Evolutionary conservation across 192 early-diverging fungal species (phyloP).

Genomic region (Entomortierella beljakovae): DNA sequence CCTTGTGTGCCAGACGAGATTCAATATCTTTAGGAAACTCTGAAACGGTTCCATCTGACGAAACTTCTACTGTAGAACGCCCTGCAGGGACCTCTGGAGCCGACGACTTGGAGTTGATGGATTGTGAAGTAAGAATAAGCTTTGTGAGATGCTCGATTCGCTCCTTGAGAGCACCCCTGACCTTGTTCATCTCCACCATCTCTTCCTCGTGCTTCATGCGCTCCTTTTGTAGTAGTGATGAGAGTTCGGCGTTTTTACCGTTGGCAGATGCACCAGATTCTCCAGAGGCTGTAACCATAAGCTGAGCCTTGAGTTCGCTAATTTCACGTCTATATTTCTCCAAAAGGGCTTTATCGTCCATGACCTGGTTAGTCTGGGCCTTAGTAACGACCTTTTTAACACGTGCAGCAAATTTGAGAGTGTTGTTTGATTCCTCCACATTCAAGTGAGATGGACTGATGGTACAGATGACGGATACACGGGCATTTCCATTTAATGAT

Average conservation of each 20-base stretch:
- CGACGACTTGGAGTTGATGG: constrained; percentile 60
- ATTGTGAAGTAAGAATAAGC: constrained; percentile 81
- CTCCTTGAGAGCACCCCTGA: constrained; percentile 82
- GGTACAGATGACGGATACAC: constrained; percentile 92
- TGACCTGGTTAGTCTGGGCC: constrained; percentile 83
- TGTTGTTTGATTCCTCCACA: constrained; percentile 90
- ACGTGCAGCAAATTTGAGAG: constrained; percentile 94
- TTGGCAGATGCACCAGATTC: constrained; percentile 59
- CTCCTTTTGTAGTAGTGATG: constrained; percentile 38
- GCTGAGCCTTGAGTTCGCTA: constrained; percentile 73
- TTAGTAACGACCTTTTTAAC: constrained; percentile 90
- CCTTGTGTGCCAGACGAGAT: constrained; percentile 33
- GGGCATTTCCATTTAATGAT: constrained; percentile 91
- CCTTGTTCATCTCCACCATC: constrained; percentile 62
- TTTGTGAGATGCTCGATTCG: constrained; percentile 89
- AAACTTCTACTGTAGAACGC: constrained; percentile 30
- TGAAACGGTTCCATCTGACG: constrained; percentile 24
- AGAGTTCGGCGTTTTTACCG: constrained; percentile 42
- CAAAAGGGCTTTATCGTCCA: constrained; percentile 86
- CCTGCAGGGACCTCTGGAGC: constrained; percentile 6
- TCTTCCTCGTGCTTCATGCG: constrained; percentile 64
- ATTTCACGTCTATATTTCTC: constrained; percentile 89
- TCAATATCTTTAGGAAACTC: constrained; percentile 34
- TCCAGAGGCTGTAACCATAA: constrained; percentile 67
- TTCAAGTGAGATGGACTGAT: constrained; percentile 84